A percentile compares a stretch with the other conserved stretches of the same genome.
Conservation (phyloP, 1,284 basidiomycete species). For the Melampsora abietis-canadensis region DNA sequence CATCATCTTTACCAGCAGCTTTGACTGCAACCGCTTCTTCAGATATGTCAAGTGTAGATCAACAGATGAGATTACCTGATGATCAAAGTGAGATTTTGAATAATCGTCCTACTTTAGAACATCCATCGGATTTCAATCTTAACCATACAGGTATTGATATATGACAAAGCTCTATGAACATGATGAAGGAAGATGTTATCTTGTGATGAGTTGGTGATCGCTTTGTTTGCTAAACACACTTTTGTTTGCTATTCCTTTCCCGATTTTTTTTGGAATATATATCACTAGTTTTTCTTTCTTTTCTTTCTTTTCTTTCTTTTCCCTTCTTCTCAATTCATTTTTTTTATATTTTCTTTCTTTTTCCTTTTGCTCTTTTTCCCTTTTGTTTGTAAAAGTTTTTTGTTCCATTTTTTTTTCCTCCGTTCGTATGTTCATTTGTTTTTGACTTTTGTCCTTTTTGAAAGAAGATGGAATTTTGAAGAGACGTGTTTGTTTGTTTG, state of each 20-base stretch:
- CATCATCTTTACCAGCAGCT: neutral
- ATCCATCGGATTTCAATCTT: neutral
- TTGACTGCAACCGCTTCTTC: neutral
- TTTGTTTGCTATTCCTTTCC: neutral
- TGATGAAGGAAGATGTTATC: neutral
- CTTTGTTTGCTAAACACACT: constrained; percentile 1
- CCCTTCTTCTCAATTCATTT: too few species aligned
- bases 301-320: neutral
- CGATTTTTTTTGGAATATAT: neutral
- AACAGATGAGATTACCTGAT: neutral
- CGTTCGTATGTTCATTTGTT: neutral
- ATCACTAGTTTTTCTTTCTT: neutral
- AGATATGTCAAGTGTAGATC: neutral
- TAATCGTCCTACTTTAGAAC: neutral
- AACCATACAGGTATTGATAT: too few species aligned
- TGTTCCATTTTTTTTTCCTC: neutral
- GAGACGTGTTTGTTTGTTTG: too few species aligned
- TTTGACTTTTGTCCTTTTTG: too few species aligned
- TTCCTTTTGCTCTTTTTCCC: neutral
- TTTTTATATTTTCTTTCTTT: neutral
- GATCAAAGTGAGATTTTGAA: constrained; percentile 8
- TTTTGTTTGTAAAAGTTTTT: constrained; percentile 10
- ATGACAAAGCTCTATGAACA: neutral
- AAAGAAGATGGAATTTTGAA: too few species aligned
- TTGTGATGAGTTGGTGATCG: neutral